These are phyloP conservation scores for Podospora fimiseda DNA, from an alignment of 495 filamentous ascomycete genomes.

Conservation along the genomic window DNA sequence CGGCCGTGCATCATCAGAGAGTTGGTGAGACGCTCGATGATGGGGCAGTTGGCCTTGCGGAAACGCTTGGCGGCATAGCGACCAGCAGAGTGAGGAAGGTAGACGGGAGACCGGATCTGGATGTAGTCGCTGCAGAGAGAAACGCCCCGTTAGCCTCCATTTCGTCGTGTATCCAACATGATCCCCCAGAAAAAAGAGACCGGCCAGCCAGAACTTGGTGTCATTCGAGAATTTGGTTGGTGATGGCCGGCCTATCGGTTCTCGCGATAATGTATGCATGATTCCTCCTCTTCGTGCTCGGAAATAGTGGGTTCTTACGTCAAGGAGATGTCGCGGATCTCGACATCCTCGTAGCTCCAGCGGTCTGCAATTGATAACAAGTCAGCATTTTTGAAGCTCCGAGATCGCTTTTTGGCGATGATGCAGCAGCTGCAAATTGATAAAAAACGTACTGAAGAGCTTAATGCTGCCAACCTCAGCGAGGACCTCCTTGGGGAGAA, in stretches of 20 bases:
- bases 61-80: conserved; percentile 99
- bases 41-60: conserved; percentile 99
- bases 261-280: no score
- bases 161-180: background rate
- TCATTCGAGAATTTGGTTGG: background rate
- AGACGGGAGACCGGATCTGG: conserved; percentile 97
- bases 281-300: background rate
- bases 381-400: conserved; percentile 23
- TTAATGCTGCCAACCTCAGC: conserved; percentile 88
- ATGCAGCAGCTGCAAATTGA: conserved; percentile 3
- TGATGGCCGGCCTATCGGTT: background rate
- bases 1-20: conserved; percentile 99
- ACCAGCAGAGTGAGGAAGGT: conserved; percentile 96
- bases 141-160: conserved; percentile 41
- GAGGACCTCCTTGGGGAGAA: conserved; percentile 92
- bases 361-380: conserved; percentile 25
- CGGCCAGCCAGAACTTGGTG: conserved; percentile 5
- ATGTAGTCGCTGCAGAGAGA: conserved; percentile 84
- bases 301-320: conserved; percentile 62
- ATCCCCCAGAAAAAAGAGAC: background rate
- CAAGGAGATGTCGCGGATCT: conserved; percentile 98
- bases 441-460: conserved; percentile 68
- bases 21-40: conserved; percentile 99
- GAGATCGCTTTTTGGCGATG: conserved; percentile 1
- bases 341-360: conserved; percentile 95